Percentiles rank a stretch among this genome's conserved stretches.
These are phyloP conservation scores for Boechera retrofracta DNA, from an alignment of 345 rosid species.

Conservation along the genomic window DNA sequence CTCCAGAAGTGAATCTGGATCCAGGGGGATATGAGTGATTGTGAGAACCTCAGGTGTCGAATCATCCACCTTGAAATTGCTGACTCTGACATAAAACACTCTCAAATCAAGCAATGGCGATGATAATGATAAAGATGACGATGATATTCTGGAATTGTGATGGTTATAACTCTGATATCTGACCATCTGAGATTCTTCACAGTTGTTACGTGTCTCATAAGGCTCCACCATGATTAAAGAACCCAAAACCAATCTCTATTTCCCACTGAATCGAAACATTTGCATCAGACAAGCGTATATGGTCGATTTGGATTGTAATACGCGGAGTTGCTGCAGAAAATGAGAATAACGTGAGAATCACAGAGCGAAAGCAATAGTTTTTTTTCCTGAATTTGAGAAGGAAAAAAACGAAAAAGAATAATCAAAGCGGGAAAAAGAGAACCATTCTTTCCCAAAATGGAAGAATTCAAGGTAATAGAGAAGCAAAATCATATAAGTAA, in stretches of 20 bases:
- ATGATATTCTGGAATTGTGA: slow-evolving; percentile 51
- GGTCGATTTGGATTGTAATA: slow-evolving; percentile 3
- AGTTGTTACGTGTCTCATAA: slow-evolving; percentile 52
- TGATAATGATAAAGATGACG: neutral
- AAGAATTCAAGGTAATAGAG: slow-evolving; percentile 4
- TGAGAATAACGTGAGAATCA: slow-evolving; percentile 34
- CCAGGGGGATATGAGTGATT: slow-evolving; percentile 73
- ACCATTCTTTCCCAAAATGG: slow-evolving; percentile 20
- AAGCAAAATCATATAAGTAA: neutral
- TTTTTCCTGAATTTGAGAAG: too few relatives aligned
- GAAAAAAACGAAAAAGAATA: neutral
- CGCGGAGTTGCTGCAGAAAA: slow-evolving; percentile 34
- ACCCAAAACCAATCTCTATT: slow-evolving; percentile 23
- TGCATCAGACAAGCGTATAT: neutral
- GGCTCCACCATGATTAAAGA: slow-evolving; percentile 58
- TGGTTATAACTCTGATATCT: slow-evolving; percentile 67
- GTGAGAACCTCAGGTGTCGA: slow-evolving; percentile 75
- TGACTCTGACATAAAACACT: slow-evolving; percentile 86
- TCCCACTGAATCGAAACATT: slow-evolving; percentile 29
- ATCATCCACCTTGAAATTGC: slow-evolving; percentile 70
- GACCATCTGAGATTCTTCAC: slow-evolving; percentile 60
- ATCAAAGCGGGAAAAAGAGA: neutral
- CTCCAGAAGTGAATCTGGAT: slow-evolving; percentile 77
- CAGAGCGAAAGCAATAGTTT: neutral
- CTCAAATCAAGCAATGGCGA: slow-evolving; percentile 76